A percentile compares a stretch with the other conserved stretches of the same genome.
These are phyloP conservation scores for Amaranthus hypochondriacus DNA, from an alignment of 148 eudicot species.

Conservation along the genomic window DNA sequence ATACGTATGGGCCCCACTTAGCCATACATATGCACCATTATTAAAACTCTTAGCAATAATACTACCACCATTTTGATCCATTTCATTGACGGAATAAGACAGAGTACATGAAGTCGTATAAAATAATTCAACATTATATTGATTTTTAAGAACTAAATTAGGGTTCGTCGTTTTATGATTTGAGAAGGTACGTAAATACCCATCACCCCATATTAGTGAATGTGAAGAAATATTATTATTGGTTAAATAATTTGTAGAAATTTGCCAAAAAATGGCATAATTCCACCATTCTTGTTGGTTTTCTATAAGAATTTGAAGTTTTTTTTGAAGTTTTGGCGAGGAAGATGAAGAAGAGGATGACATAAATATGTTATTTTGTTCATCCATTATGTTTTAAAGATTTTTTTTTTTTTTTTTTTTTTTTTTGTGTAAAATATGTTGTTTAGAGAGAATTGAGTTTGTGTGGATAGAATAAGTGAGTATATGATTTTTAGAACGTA, in stretches of 20 bases:
- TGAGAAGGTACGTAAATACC: constrained; percentile 54
- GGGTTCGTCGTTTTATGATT: constrained; percentile 19
- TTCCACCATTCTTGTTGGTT: constrained; percentile 54
- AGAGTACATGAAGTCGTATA: constrained; percentile 46
- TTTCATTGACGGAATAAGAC: constrained; percentile 24
- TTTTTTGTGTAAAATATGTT: no score
- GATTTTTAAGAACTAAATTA: constrained; percentile 12
- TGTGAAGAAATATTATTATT: constrained; percentile 5
- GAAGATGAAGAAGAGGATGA: constrained; percentile 25
- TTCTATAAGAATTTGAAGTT: constrained; percentile 44
- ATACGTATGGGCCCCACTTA: constrained; percentile 41
- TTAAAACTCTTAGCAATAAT: constrained; percentile 46
- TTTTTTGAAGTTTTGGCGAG: constrained; percentile 21
- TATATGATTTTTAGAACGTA: no score
- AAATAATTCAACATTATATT: constrained; percentile 52
- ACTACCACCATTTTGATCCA: constrained; percentile 30
- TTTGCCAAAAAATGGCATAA: constrained; percentile 80
- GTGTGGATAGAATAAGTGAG: no score
- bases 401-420: no score
- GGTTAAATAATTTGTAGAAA: constrained; percentile 13
- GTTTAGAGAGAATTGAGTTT: no score
- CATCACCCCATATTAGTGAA: constrained; percentile 59
- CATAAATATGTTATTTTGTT: neutral
- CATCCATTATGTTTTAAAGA: constrained; percentile 3
- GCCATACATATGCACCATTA: constrained; percentile 50